A percentile compares a stretch with the other conserved stretches of the same genome.
These are phyloP conservation scores for Jackrogersella minutella DNA, from an alignment of 495 filamentous ascomycete species.

Conservation along the genomic window DNA sequence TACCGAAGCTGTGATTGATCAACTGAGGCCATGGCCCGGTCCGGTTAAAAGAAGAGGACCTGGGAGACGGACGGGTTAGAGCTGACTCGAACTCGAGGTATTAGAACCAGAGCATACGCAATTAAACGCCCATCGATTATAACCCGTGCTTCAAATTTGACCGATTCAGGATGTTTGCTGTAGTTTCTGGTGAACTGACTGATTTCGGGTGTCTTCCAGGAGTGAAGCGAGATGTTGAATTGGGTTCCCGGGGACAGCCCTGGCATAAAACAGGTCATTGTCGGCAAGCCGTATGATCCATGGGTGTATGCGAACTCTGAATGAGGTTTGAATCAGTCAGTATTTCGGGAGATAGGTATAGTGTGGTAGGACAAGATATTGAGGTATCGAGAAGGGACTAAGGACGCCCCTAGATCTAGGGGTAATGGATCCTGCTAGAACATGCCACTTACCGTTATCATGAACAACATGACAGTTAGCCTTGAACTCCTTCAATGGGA, in stretches of 20 bases:
- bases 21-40: slow-evolving; percentile 67
- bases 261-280: slow-evolving; percentile 79
- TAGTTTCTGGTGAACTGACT: slow-evolving; percentile 67
- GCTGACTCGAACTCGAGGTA: not conserved
- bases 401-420: not conserved
- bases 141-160: slow-evolving; percentile 74
- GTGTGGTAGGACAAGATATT: not conserved
- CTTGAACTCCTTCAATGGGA: slow-evolving; percentile 87
- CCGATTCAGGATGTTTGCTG: slow-evolving; percentile 65
- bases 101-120: slow-evolving; percentile 59
- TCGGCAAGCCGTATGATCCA: slow-evolving; percentile 63
- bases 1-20: slow-evolving; percentile 60
- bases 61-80: slow-evolving; percentile 33
- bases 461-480: slow-evolving; percentile 80
- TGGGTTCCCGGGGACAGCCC: slow-evolving; percentile 65
- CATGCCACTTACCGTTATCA: slow-evolving; percentile 62
- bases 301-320: slow-evolving; percentile 55
- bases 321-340: not conserved
- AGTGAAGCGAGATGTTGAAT: slow-evolving; percentile 83
- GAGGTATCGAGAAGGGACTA: not conserved
- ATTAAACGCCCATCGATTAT: slow-evolving; percentile 73
- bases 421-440: not conserved
- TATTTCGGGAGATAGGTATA: not conserved
- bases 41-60: slow-evolving; percentile 64
- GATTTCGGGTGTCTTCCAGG: slow-evolving; percentile 73